These are phyloP conservation scores for Collybia mongolica DNA, from an alignment of 768 basidiomycete species.

Conservation along the genomic window DNA sequence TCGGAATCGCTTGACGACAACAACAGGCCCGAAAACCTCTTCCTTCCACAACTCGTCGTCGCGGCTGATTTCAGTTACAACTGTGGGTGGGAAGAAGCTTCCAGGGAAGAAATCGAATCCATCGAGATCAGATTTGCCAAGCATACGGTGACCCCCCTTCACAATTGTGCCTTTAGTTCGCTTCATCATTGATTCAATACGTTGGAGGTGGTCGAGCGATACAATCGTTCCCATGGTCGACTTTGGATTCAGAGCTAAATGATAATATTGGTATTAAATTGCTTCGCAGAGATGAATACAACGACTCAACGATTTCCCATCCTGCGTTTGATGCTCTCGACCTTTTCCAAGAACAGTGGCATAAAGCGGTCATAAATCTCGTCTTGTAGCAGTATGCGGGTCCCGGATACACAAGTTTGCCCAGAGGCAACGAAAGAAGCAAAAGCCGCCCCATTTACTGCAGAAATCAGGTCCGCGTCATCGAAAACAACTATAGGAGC, in stretches of 20 bases:
- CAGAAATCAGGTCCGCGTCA: constrained; percentile 71
- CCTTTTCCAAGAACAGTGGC: constrained; percentile 58
- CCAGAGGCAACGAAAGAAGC: constrained; percentile 85
- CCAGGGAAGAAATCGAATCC: constrained; percentile 70
- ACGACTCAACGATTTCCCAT: constrained; percentile 76
- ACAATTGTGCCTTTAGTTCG: constrained; percentile 49
- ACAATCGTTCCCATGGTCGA: constrained; percentile 85
- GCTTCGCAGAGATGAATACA: background rate
- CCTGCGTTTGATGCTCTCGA: constrained; percentile 54
- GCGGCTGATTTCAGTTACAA: constrained; percentile 56
- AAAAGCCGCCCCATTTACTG: constrained; percentile 83
- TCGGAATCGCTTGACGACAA: constrained; percentile 52
- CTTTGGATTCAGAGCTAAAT: constrained; percentile 61
- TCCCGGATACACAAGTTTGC: constrained; percentile 91
- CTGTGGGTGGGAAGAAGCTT: constrained; percentile 78
- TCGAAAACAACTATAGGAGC: constrained; percentile 80
- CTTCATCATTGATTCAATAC: constrained; percentile 58
- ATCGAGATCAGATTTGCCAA: constrained; percentile 62
- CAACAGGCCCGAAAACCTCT: constrained; percentile 87
- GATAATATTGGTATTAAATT: background rate
- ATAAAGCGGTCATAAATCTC: constrained; percentile 70
- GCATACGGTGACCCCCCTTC: constrained; percentile 66
- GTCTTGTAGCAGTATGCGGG: constrained; percentile 75
- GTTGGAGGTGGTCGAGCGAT: constrained; percentile 57
- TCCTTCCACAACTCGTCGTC: constrained; percentile 75